These are phyloP conservation scores for Fusarium foetens DNA, from an alignment of 2,329 filamentous ascomycete genomes.

Conservation along the genomic window DNA sequence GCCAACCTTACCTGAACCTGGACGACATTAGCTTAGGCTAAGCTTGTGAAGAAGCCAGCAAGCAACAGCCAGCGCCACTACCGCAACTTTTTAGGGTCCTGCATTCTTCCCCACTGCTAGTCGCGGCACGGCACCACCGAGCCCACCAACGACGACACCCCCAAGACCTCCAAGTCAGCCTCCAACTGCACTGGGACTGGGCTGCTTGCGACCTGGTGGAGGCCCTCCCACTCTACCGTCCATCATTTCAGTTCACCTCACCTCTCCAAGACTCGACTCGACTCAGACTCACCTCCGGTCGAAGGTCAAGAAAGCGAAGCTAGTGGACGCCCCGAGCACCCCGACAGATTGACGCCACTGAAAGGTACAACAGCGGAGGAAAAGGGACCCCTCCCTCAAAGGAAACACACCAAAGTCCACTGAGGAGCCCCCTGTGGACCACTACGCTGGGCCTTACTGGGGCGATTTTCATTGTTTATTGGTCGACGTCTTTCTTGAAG, in stretches of 20 bases:
- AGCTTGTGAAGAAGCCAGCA: conserved; percentile 16
- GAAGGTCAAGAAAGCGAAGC: conserved; percentile 6
- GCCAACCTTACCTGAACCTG: neutral
- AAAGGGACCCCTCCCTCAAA: conserved; percentile 12
- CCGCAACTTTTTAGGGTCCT: conserved; percentile 37
- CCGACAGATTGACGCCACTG: conserved; percentile 32
- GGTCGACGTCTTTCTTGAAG: conserved; percentile 17
- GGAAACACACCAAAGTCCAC: conserved; percentile 30
- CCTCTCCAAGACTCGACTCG: neutral
- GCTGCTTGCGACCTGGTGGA: conserved; percentile 1
- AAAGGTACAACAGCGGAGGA: neutral
- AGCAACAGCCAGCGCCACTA: conserved; percentile 22
- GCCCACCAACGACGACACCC: conserved; percentile 17
- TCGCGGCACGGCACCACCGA: conserved; percentile 37
- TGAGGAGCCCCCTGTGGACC: conserved; percentile 41
- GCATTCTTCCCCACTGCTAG: conserved; percentile 31
- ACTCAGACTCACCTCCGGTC: conserved; percentile 21
- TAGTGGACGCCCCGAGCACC: conserved; percentile 20
- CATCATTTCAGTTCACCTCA: neutral
- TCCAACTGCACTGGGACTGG: conserved; percentile 29
- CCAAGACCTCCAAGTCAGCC: conserved; percentile 18
- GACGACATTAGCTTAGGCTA: conserved; percentile 14
- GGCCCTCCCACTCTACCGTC: neutral
- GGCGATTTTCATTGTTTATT: conserved; percentile 30
- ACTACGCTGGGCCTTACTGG: conserved; percentile 42